These are phyloP conservation scores for Alternaria triticina DNA, from an alignment of 2,329 filamentous ascomycete species.

Conservation along the genomic window DNA sequence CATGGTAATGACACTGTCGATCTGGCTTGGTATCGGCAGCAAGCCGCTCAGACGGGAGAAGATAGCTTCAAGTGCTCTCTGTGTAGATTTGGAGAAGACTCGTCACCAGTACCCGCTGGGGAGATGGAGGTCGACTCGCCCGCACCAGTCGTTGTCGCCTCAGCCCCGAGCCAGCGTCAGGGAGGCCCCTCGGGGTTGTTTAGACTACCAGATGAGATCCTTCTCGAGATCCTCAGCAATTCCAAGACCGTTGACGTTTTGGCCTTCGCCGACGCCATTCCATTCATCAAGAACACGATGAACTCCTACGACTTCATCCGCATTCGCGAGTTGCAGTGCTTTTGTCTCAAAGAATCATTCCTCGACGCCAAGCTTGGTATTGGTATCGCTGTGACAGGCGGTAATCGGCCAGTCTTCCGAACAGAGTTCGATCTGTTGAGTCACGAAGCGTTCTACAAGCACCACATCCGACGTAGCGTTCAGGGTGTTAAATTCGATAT, in stretches of 20 bases:
- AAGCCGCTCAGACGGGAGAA: background rate
- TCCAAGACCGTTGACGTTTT: slow-evolving; percentile 45
- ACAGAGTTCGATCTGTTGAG: slow-evolving; percentile 61
- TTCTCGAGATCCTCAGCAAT: slow-evolving; percentile 38
- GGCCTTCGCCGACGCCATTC: slow-evolving; percentile 48
- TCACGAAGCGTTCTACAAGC: slow-evolving; percentile 47
- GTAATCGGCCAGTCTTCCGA: slow-evolving; percentile 38
- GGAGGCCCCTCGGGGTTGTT: slow-evolving; percentile 24
- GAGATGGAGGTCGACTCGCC: background rate
- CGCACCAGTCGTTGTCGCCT: background rate
- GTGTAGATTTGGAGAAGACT: background rate
- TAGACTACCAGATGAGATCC: slow-evolving; percentile 51
- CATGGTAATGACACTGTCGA: slow-evolving; percentile 31
- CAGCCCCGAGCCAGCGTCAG: background rate
- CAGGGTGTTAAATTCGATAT: slow-evolving; percentile 51
- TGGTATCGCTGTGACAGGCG: slow-evolving; percentile 44
- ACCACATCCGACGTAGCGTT: slow-evolving; percentile 50
- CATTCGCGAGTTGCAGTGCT: slow-evolving; percentile 54
- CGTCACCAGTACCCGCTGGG: background rate
- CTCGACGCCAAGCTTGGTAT: slow-evolving; percentile 51
- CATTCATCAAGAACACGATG: slow-evolving; percentile 45
- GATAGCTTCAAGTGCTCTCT: background rate
- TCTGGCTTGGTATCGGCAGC: slow-evolving; percentile 26
- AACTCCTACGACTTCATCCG: slow-evolving; percentile 46
- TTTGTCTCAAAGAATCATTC: slow-evolving; percentile 54